Evolutionary conservation across 1,284 basidiomycete genomes (phyloP), one percentile per base, ranked within the genome.

Genomic region (Polyporus tsugae): DNA sequence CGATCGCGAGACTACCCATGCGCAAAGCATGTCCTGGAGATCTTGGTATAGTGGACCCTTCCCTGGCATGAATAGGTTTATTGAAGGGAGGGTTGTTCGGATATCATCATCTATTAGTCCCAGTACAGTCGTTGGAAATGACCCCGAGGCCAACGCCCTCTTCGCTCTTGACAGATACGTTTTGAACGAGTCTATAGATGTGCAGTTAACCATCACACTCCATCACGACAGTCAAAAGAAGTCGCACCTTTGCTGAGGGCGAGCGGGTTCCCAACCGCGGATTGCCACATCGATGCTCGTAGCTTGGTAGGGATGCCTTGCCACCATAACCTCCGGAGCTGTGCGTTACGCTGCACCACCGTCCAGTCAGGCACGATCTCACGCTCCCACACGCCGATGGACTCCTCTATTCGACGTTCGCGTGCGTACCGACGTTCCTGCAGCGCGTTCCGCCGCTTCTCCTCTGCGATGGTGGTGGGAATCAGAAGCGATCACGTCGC

Each of bases 1-100:
- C 38, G 92, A 92, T 42, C 96, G 88, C 46, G 95, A 88, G 36
- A 98, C 94, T 1, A 96, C 91, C 93, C 96, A 98, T 1, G 97
- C 96, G 73, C 90, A 91, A 15, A 98, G 81, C 81, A 99, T 86
- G 68, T 98, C 94, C 72, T 91, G 90, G 55, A 99, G 82, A 73
- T 99, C 97, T 44, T 89, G 84, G 75, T 96, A 93, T 77, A 99
- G 81, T 0, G 96, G 96, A 0, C 95, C 94, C 0, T 83, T 89
- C 62, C 89, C 86, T 3, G 85, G 87, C 70, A 91, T 88, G 78
- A 98, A 99, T 42, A 99, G 89, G 77, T 95, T 95, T n/a, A 98
- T 82, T 1, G 89, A 86, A 3, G 95, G 95, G n/a, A 99, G 84
- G 0, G 96, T 97, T 2, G 84, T 84, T 58, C 84, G 81, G 29